A percentile compares a stretch with the other conserved stretches of the same genome.
phyloP scores from a whole-genome alignment of 345 rosid species.

The Citrus sp. region DNA sequence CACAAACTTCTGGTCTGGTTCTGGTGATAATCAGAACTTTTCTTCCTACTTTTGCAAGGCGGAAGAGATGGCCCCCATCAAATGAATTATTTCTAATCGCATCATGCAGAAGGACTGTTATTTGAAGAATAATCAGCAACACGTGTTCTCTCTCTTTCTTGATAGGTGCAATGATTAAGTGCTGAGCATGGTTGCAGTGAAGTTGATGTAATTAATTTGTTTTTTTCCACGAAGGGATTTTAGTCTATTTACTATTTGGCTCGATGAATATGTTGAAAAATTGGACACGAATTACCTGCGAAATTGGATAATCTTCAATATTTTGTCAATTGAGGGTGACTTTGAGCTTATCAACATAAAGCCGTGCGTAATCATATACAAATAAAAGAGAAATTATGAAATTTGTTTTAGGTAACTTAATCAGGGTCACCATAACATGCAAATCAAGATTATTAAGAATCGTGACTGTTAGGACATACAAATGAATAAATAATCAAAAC shows the following conservation, averaged over 20 bases:
- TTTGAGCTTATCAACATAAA: slow-evolving; percentile 25
- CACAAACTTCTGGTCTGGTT: background rate
- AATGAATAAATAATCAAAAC: too few species aligned
- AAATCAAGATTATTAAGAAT: background rate
- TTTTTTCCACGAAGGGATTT: slow-evolving; percentile 8
- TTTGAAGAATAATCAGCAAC: slow-evolving; percentile 11
- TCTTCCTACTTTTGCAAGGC: slow-evolving; percentile 11
- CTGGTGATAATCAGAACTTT: background rate
- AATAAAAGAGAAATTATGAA: too few species aligned
- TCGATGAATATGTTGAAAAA: slow-evolving; percentile 18
- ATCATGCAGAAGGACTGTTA: slow-evolving; percentile 1
- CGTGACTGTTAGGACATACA: too few species aligned
- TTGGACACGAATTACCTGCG: slow-evolving; percentile 5
- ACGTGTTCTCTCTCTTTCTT: slow-evolving; percentile 15
- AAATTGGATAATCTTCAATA: slow-evolving; percentile 14
- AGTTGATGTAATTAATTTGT: slow-evolving; percentile 16
- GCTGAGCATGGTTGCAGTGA: background rate
- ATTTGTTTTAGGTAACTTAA: background rate
- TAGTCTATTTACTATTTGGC: background rate
- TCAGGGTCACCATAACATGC: background rate
- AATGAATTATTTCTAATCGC: slow-evolving; percentile 6
- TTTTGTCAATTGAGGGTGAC: slow-evolving; percentile 29
- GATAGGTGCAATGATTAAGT: slow-evolving; percentile 13
- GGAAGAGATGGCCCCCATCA: slow-evolving; percentile 9
- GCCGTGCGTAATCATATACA: background rate